Conservation (phyloP, 371 early-diverging fungal genomes). For the Lichtheimia ramosa region DNA sequence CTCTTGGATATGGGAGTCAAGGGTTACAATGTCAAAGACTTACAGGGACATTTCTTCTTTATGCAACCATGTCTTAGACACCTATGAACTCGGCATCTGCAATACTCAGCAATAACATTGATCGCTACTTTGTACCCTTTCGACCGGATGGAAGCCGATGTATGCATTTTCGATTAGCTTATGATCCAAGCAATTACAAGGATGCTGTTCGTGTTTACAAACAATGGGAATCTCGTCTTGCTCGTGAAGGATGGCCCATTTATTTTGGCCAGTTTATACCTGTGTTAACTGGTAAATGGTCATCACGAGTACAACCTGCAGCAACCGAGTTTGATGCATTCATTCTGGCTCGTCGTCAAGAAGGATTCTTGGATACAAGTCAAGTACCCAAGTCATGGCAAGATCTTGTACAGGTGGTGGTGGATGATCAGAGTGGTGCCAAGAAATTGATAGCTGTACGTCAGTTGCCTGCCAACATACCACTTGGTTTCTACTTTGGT, state of each 20-base stretch:
- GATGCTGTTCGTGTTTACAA: constrained; percentile 69
- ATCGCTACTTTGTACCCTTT: constrained; percentile 73
- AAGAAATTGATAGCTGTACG: constrained; percentile 67
- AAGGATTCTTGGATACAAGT: constrained; percentile 48
- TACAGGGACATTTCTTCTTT: too few relatives aligned
- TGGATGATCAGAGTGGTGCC: constrained; percentile 38
- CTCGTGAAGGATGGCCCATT: constrained; percentile 73
- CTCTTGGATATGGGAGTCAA: too few relatives aligned
- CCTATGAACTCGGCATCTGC: constrained; percentile 83
- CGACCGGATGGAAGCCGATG: constrained; percentile 64
- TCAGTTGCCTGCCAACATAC: constrained; percentile 66
- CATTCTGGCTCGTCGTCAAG: constrained; percentile 78
- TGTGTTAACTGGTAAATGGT: background rate
- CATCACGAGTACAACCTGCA: background rate
- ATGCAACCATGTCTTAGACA: constrained; percentile 44
- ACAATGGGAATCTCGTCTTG: constrained; percentile 70
- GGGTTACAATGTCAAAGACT: too few relatives aligned
- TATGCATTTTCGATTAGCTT: constrained; percentile 73
- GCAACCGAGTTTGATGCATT: constrained; percentile 44
- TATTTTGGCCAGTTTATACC: constrained; percentile 64
- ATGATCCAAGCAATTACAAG: constrained; percentile 71
- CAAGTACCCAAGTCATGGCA: constrained; percentile 51
- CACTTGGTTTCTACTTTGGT: constrained; percentile 90
- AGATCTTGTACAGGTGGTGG: constrained; percentile 45
- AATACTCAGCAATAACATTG: constrained; percentile 74